Evolutionary conservation across 257 asterid species (phyloP).

Genomic region (Catharanthus roseus): DNA sequence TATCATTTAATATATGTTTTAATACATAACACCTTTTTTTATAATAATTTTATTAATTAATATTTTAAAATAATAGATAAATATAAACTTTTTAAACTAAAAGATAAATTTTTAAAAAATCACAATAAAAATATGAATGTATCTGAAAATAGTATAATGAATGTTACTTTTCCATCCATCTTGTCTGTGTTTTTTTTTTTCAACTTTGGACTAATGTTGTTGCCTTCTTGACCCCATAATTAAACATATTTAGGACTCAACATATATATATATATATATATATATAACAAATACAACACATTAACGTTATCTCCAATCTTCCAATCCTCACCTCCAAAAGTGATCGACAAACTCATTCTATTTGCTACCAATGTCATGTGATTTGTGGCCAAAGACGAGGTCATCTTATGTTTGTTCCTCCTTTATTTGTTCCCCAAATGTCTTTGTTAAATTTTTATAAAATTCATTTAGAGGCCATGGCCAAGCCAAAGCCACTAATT

Average conservation of each 20-base stretch:
- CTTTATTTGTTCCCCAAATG: slow-evolving; percentile 17
- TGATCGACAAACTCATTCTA: slow-evolving; percentile 60
- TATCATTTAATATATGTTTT: no score
- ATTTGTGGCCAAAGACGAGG: slow-evolving; percentile 36
- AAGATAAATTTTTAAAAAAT: no score
- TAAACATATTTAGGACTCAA: slow-evolving; percentile 16
- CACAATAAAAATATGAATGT: no score
- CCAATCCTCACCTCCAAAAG: slow-evolving; percentile 45
- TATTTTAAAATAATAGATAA: no score
- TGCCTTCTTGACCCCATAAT: slow-evolving; percentile 35
- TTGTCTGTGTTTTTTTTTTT: slow-evolving; percentile 41
- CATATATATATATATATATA: no score
- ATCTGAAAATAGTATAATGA: no score
- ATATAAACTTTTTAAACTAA: no score
- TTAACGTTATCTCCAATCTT: slow-evolving; percentile 18
- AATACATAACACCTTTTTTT: no score
- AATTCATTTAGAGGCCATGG: neutral
- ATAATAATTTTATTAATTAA: no score
- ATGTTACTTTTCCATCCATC: slow-evolving; percentile 45
- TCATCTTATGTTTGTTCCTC: slow-evolving; percentile 37
- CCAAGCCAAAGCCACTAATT: slow-evolving; percentile 11
- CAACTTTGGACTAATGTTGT: slow-evolving; percentile 31
- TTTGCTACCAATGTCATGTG: slow-evolving; percentile 46
- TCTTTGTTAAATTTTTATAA: neutral
- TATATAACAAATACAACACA: no score